Evolutionary conservation across 495 filamentous ascomycete species (phyloP).

Genomic region (Podospora sp.): DNA sequence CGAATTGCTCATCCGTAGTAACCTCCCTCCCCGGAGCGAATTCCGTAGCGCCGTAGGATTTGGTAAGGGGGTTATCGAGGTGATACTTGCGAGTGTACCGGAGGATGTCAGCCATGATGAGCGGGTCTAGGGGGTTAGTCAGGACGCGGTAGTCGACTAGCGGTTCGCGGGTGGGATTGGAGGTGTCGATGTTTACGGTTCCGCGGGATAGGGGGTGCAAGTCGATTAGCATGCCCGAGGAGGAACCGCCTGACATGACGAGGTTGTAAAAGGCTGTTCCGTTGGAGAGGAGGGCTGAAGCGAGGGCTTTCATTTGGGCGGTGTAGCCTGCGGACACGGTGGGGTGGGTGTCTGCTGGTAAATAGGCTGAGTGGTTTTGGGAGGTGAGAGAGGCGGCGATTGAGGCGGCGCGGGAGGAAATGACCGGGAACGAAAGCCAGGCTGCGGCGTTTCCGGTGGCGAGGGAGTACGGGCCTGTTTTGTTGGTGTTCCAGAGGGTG

Average conservation of each 20-base stretch:
- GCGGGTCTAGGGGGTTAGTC: conserved; percentile 50
- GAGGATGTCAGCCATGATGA: conserved; percentile 46
- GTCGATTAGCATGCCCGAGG: conserved; percentile 41
- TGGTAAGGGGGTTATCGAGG: conserved; percentile 39
- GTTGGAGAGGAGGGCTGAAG: conserved; percentile 39
- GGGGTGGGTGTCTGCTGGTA: conserved; percentile 40
- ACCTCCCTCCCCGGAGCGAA: conserved; percentile 36
- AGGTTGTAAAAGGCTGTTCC: conserved; percentile 49
- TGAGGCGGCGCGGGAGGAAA: conserved; percentile 39
- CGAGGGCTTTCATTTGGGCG: conserved; percentile 49
- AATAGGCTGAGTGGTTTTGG: conserved; percentile 42
- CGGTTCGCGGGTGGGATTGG: conserved; percentile 41
- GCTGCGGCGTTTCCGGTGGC: conserved; percentile 48
- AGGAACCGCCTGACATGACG: conserved; percentile 38
- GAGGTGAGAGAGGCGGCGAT: conserved; percentile 38
- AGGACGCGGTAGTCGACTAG: conserved; percentile 53
- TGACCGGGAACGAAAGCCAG: conserved; percentile 50
- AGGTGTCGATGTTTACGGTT: conserved; percentile 48
- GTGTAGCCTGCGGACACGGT: conserved; percentile 49
- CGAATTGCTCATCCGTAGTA: conserved; percentile 37
- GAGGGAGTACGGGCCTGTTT: conserved; percentile 49
- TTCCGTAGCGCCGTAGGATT: conserved; percentile 31
- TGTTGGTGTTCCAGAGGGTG: conserved; percentile 39
- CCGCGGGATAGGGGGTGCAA: conserved; percentile 52
- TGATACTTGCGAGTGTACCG: conserved; percentile 44